Evolutionary conservation across 495 filamentous ascomycete species (phyloP).

Genomic region (Daldinia caldariorum): DNA sequence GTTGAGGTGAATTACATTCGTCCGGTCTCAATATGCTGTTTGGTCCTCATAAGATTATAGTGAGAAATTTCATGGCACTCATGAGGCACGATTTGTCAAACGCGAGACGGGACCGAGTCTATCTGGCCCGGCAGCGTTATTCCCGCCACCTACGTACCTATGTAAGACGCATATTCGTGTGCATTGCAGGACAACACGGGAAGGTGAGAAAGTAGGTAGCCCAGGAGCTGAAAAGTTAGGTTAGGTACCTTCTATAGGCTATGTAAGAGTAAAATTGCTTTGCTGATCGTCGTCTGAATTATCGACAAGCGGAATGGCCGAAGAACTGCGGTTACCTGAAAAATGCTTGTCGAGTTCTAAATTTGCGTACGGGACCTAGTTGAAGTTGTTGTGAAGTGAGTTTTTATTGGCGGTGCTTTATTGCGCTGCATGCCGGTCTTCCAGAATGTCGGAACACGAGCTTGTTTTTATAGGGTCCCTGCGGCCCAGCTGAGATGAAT

Average conservation of each 20-base stretch:
- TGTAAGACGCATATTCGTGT: too few relatives aligned
- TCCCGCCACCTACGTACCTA: not conserved
- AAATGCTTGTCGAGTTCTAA: not conserved
- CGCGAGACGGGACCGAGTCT: too few relatives aligned
- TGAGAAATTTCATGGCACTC: too few relatives aligned
- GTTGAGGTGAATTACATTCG: too few relatives aligned
- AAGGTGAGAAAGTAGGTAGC: not conserved
- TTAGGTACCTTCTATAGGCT: too few relatives aligned
- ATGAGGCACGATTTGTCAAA: too few relatives aligned
- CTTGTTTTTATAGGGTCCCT: not conserved
- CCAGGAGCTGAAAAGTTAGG: not conserved
- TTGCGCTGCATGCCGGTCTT: not conserved
- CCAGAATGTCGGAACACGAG: conserved; percentile 2
- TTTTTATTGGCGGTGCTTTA: not conserved
- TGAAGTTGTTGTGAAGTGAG: not conserved
- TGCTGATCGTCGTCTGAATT: not conserved
- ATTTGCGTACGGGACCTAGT: not conserved
- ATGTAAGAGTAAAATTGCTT: not conserved
- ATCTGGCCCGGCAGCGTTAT: too few relatives aligned
- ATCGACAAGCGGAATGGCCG: not conserved
- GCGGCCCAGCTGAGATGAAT: too few relatives aligned
- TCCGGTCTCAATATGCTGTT: too few relatives aligned
- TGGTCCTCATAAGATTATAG: too few relatives aligned
- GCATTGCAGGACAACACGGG: not conserved
- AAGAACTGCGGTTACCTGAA: not conserved